These are phyloP conservation scores for Hypoxylon subgilvum DNA, from an alignment of 495 filamentous ascomycete genomes.

Conservation along the genomic window DNA sequence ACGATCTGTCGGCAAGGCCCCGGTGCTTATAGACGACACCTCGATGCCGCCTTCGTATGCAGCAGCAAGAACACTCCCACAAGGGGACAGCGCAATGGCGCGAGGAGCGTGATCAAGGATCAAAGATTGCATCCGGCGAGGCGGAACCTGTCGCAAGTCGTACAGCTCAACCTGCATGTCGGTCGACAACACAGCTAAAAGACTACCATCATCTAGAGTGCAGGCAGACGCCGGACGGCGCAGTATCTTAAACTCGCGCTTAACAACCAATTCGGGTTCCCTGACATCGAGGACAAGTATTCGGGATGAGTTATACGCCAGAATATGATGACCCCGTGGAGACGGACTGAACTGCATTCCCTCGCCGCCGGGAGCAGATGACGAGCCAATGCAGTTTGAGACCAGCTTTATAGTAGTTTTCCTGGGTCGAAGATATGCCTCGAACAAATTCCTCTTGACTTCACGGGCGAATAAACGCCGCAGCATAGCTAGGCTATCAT, in stretches of 20 bases:
- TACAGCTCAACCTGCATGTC: slow-evolving; percentile 86
- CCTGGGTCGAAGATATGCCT: slow-evolving; percentile 73
- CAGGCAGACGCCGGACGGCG: slow-evolving; percentile 78
- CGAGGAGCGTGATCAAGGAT: slow-evolving; percentile 76
- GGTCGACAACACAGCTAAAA: slow-evolving; percentile 79
- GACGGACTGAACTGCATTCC: slow-evolving; percentile 85
- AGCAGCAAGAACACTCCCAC: slow-evolving; percentile 80
- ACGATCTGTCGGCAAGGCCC: slow-evolving; percentile 67
- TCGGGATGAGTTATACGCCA: slow-evolving; percentile 85
- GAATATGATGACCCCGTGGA: slow-evolving; percentile 70
- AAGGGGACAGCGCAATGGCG: slow-evolving; percentile 79
- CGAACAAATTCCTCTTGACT: slow-evolving; percentile 79
- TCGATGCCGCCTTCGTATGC: slow-evolving; percentile 87
- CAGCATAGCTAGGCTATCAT: slow-evolving; percentile 62
- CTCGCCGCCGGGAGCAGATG: slow-evolving; percentile 81
- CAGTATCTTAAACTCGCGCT: slow-evolving; percentile 78
- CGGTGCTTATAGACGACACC: slow-evolving; percentile 73
- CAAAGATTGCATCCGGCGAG: slow-evolving; percentile 70
- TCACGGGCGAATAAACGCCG: slow-evolving; percentile 72
- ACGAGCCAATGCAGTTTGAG: slow-evolving; percentile 82
- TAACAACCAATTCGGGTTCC: slow-evolving; percentile 62
- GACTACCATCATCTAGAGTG: slow-evolving; percentile 76
- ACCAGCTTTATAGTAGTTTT: slow-evolving; percentile 75
- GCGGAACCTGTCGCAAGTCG: slow-evolving; percentile 65
- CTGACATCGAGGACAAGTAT: slow-evolving; percentile 79